These are phyloP conservation scores for Gossypium davidsonii DNA, from an alignment of 441 rosid species.

Conservation along the genomic window DNA sequence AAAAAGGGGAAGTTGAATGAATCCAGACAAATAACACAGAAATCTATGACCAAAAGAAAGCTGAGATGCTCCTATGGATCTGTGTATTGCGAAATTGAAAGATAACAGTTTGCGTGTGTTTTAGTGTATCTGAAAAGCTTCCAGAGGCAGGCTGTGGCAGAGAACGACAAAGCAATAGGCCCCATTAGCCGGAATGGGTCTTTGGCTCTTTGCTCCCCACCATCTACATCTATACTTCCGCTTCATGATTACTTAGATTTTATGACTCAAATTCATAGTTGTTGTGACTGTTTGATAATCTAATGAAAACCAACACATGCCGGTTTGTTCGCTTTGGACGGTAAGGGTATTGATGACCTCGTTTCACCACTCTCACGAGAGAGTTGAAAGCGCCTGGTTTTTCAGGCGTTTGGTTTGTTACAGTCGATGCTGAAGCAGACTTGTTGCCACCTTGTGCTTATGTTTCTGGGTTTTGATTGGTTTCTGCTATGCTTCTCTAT, in stretches of 20 bases:
- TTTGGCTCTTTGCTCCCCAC: neutral
- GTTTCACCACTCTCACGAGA: neutral
- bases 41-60: slow-evolving; percentile 11
- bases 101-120: neutral
- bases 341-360: neutral
- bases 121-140: neutral
- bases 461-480: too few species aligned
- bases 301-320: too few species aligned
- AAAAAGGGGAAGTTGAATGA: neutral
- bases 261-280: too few species aligned
- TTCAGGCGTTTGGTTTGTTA: neutral
- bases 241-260: too few species aligned
- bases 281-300: too few species aligned
- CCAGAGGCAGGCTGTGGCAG: neutral
- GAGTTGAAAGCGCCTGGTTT: neutral
- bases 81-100: neutral
- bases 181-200: neutral
- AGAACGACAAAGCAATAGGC: neutral
- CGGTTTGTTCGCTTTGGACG: neutral
- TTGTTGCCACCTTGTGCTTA: too few species aligned
- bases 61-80: slow-evolving; percentile 31
- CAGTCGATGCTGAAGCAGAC: too few species aligned
- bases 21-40: slow-evolving; percentile 24
- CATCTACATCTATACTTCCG: neutral
- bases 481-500: too few species aligned